A percentile compares a stretch with the other conserved stretches of the same genome.
phyloP scores from a whole-genome alignment of 1,139 yeast species.

The Blastobotrys serpentis region DNA sequence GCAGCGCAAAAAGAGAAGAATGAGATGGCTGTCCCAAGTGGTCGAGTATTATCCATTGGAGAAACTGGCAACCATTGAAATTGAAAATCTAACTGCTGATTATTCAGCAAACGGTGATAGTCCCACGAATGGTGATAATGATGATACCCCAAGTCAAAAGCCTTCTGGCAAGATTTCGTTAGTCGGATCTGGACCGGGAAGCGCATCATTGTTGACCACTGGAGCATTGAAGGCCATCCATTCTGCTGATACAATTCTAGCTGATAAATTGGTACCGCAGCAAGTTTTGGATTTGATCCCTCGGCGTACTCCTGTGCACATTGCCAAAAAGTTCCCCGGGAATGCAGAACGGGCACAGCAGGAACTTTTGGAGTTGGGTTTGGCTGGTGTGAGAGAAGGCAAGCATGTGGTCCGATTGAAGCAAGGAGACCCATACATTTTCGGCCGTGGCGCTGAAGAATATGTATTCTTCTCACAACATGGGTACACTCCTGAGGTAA shows the following conservation, averaged over 20 bases:
- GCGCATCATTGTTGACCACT: constrained; percentile 73
- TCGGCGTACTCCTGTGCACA: constrained; percentile 65
- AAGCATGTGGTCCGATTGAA: constrained; percentile 81
- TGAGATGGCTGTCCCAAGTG: constrained; percentile 85
- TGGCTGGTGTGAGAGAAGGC: constrained; percentile 62
- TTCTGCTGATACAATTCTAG: constrained; percentile 77
- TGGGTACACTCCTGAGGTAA: constrained; percentile 69
- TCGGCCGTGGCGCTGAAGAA: constrained; percentile 97
- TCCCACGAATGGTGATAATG: neutral
- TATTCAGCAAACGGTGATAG: constrained; percentile 29
- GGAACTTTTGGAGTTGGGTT: constrained; percentile 70
- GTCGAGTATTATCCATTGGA: constrained; percentile 86
- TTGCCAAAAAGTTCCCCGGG: constrained; percentile 94
- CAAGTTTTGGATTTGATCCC: constrained; percentile 83
- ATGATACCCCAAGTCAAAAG: constrained; percentile 8
- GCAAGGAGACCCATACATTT: constrained; percentile 97
- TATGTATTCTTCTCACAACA: constrained; percentile 60
- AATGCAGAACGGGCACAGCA: constrained; percentile 93
- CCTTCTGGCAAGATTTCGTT: constrained; percentile 61
- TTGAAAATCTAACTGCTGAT: constrained; percentile 54
- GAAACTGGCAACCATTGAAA: constrained; percentile 55
- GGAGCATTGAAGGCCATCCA: constrained; percentile 84
- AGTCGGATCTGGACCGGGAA: constrained; percentile 95
- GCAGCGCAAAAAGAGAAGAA: constrained; percentile 55
- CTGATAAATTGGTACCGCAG: constrained; percentile 91